Evolutionary conservation across 257 asterid species (phyloP), one percentile per base, ranked within the genome.

Genomic region (Solanum microdontum): DNA sequence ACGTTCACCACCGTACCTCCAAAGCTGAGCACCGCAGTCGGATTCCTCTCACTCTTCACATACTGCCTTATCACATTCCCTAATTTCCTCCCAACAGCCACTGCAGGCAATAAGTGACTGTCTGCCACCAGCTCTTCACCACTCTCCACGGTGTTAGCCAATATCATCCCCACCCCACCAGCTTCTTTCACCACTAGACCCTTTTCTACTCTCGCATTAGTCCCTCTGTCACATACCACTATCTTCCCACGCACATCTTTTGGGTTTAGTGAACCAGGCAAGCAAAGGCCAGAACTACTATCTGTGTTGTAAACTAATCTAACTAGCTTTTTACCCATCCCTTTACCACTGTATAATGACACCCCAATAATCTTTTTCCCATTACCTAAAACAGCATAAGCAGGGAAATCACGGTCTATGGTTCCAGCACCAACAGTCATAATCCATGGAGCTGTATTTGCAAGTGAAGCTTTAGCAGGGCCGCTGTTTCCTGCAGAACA

Each of bases 51-150:
- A 1, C 39, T 55, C 86, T 58, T 80, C 51, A 85, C 90, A 28
- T 91, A 92, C 60, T 86, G 86, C 73, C 93, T 91, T 1, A 92
- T 87, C 2, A 83, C 19, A 68, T 88, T 89, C 0, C 94, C 94
- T 6, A 60, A 64, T 32, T 87, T 91, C 62, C 74, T 88, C 55
- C 94, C 94, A 11, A 92, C 94, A 8, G 92, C 93, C 74, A 90
- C 85, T 26, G 91, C 93, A n/a, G 94, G 94, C 34, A 92, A 48
- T 82, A 91, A 73, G 37, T 92, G 94, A 19, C 89, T 91, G 33
- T 92, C 94, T 21, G 94, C 93, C 86, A 92, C 93, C 82, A 92
- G 60, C 82, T 92, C 93, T 87, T 92, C 94, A 13, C 93, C 94
- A 60, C 88, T 91, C 12, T 70, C 90, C 73, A 74, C 91, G 15